Conservation (phyloP, 305 asterid genomes). For the Fraxinus latifolia region DNA sequence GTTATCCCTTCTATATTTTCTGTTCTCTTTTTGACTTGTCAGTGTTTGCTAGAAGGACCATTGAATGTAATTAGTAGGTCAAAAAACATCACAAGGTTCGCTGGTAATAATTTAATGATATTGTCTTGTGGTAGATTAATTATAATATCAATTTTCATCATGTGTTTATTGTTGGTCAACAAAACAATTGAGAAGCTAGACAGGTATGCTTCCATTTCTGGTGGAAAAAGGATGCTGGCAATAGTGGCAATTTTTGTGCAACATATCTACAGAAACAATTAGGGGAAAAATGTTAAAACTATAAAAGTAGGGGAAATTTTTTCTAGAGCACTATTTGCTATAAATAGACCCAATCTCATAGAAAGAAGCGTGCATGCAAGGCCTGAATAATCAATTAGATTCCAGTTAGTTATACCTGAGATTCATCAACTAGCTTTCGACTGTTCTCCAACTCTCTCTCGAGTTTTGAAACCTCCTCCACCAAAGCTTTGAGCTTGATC, state of each 20-base stretch:
- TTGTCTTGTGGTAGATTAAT: not conserved
- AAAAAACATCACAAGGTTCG: not conserved
- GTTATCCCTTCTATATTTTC: not conserved
- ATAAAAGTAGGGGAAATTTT: not conserved
- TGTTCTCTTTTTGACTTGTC: not conserved
- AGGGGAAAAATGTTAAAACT: not conserved
- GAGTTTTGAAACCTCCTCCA: conserved; percentile 66
- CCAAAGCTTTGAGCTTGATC: conserved; percentile 46
- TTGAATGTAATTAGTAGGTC: not conserved
- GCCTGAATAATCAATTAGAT: not conserved
- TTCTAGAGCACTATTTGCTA: not conserved
- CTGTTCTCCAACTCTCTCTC: conserved; percentile 71
- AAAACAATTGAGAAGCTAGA: not conserved
- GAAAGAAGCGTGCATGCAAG: not conserved
- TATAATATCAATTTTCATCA: not conserved
- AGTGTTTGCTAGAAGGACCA: not conserved
- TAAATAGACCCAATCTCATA: not conserved
- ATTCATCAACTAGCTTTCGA: conserved; percentile 81
- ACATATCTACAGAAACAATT: not conserved
- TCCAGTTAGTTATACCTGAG: conserved; percentile 65
- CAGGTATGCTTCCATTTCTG: not conserved
- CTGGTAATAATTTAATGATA: not conserved
- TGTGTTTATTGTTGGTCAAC: not conserved
- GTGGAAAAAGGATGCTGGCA: not conserved
- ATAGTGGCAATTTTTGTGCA: not conserved